Base-by-base conservation (phyloP, 2,329 filamentous ascomycete genomes). In the Diatrype stigma region DNA sequence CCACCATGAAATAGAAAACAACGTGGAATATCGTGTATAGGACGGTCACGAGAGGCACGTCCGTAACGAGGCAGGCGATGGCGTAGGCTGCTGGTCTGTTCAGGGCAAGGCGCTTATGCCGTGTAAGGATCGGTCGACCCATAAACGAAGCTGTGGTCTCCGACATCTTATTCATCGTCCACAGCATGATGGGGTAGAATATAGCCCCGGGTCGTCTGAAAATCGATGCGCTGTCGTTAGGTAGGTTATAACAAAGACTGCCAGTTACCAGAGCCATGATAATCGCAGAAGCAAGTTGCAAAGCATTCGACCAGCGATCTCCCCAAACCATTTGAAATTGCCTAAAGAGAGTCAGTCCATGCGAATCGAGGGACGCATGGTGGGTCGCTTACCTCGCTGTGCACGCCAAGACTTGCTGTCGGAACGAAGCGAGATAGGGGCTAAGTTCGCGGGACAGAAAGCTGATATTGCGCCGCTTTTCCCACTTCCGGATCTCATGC, bases 221-320 rank as follows among this genome's bases (percentile, higher is more conserved):
- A 67, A 89, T 85, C 52, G 79, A 83, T 6, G 66, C 62, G 5
- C 81, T 84, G 22, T 75, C 74, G 1, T 69, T 55, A 6, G 72
- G 63, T 19, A 87, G 68, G 61, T 87, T 81, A 72, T 80, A 89
- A 66, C 89, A 89, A 51, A 89, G 77, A 48, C 64, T 81, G 74
- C 57, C 82, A 48, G 87, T 78, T 56, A 90, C 80, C 46, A 90
- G 70, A 32, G 84, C 80, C 71, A 87, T 80, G 55, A 82, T 72
- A 38, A 80, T 76, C 60, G 87, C 85, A 60, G 87, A 85, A 53
- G 82, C 74, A 2, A 82, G 49, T 42, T 67, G 62, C 16, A 66
- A 55, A 10, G 60, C 54, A 11, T 68, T 63, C 0, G 67, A 60
- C 7, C 64, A 45, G 17, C 64, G 55, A 51, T 69, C 64, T 16